Conservation (phyloP, 805 yeast species). For the Grigorovia yakushimaensis region DNA sequence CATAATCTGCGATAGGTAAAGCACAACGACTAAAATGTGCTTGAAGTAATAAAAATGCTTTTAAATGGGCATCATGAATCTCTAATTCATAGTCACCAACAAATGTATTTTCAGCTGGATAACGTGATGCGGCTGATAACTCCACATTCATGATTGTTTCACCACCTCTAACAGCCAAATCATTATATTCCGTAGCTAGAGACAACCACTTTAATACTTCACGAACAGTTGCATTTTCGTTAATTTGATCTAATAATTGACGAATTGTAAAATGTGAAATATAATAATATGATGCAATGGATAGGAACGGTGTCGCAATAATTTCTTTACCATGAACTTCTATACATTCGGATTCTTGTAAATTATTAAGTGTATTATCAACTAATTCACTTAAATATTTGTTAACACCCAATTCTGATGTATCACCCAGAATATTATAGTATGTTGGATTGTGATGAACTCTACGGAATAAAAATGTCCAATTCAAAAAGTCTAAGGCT, state of each 20-base stretch:
- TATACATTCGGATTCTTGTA: slow-evolving; percentile 68
- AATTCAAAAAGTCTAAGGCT: slow-evolving; percentile 91
- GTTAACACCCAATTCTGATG: slow-evolving; percentile 44
- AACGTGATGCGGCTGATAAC: slow-evolving; percentile 65
- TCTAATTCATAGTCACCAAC: slow-evolving; percentile 44
- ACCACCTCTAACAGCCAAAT: slow-evolving; percentile 83
- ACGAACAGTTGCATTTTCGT: slow-evolving; percentile 30
- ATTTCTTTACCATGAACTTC: slow-evolving; percentile 37
- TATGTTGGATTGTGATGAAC: slow-evolving; percentile 91
- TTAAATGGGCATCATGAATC: slow-evolving; percentile 78
- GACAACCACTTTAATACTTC: slow-evolving; percentile 39
- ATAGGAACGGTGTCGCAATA: slow-evolving; percentile 68
- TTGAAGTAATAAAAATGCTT: slow-evolving; percentile 71
- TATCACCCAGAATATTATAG: slow-evolving; percentile 74
- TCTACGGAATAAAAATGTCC: slow-evolving; percentile 86
- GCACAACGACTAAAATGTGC: slow-evolving; percentile 75
- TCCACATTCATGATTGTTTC: slow-evolving; percentile 82
- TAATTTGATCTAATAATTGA: slow-evolving; percentile 46
- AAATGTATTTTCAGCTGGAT: slow-evolving; percentile 51
- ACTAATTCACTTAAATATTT: slow-evolving; percentile 53
- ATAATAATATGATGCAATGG: slow-evolving; percentile 85
- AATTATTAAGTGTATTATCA: slow-evolving; percentile 55
- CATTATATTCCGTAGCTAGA: slow-evolving; percentile 71
- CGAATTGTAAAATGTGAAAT: slow-evolving; percentile 84
- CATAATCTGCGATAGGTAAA: slow-evolving; percentile 88